Percentiles rank a stretch among this genome's conserved stretches.
phyloP scores from a whole-genome alignment of 352 stramenopile genomes.

The Pythium dissotocum region DNA sequence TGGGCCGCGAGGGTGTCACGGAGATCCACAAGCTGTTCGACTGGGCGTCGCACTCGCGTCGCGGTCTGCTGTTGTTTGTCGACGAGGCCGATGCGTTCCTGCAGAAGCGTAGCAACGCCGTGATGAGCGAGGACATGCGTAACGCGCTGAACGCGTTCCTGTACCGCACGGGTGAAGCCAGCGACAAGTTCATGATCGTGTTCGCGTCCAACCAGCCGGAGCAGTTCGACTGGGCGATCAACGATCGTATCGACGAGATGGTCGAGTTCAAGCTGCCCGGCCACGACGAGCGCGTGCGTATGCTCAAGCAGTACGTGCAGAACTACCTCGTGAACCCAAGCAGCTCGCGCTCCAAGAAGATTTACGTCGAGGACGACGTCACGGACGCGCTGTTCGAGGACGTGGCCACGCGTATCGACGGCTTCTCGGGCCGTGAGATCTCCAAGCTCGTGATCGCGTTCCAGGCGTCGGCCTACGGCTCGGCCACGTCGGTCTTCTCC shows the following conservation, averaged over 20 bases:
- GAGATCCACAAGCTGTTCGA: slow-evolving; percentile 99
- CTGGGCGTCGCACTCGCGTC: slow-evolving; percentile 95
- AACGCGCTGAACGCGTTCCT: slow-evolving; percentile 99
- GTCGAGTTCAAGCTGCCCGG: slow-evolving; percentile 96
- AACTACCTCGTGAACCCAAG: slow-evolving; percentile 94
- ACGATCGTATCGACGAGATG: slow-evolving; percentile 99
- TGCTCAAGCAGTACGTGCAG: slow-evolving; percentile 98
- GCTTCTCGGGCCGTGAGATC: slow-evolving; percentile 98
- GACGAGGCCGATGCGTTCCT: slow-evolving; percentile 99
- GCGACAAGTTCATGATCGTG: slow-evolving; percentile 99
- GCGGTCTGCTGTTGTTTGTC: slow-evolving; percentile 97
- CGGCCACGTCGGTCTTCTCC: slow-evolving; percentile 91
- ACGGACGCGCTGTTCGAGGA: slow-evolving; percentile 92
- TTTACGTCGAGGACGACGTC: slow-evolving; percentile 90
- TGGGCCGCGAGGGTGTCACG: slow-evolving; percentile 96
- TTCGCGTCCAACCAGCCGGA: slow-evolving; percentile 99
- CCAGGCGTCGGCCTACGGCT: slow-evolving; percentile 98
- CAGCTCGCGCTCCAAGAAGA: slow-evolving; percentile 86
- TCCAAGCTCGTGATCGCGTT: slow-evolving; percentile 99
- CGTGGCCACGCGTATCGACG: slow-evolving; percentile 92
- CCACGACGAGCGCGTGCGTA: slow-evolving; percentile 93
- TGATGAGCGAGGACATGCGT: slow-evolving; percentile 96
- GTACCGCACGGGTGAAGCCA: slow-evolving; percentile 97
- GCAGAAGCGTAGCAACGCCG: slow-evolving; percentile 93
- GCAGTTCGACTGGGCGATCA: slow-evolving; percentile 98